Percentiles rank a stretch among this genome's conserved stretches.
Evolutionary conservation across 106 monocot genomes (phyloP).

Genomic region (Dioscorea alata): DNA sequence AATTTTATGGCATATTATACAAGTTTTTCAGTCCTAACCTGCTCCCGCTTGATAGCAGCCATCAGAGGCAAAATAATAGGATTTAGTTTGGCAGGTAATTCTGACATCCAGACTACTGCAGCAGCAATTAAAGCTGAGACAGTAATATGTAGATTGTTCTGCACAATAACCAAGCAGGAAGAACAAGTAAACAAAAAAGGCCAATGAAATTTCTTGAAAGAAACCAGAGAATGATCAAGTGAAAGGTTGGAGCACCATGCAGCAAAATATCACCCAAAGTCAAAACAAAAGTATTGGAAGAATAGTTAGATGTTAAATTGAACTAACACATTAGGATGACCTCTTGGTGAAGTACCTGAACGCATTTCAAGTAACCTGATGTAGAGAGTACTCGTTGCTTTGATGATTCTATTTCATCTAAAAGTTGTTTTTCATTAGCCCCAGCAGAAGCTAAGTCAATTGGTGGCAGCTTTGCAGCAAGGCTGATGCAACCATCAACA

Average conservation of each 20-base stretch:
- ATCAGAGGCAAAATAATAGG: constrained; percentile 96
- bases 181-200: not conserved
- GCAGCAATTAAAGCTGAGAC: constrained; percentile 80
- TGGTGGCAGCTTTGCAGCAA: constrained; percentile 52
- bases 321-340: not conserved
- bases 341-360: constrained; percentile 51
- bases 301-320: not conserved
- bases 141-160: constrained; percentile 94
- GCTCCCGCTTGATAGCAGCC: constrained; percentile 94
- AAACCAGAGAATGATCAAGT: too few species aligned
- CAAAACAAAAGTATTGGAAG: too few species aligned
- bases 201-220: too few species aligned
- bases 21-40: constrained; percentile 30
- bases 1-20: not conserved
- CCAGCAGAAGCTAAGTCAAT: constrained; percentile 15
- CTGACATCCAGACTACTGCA: constrained; percentile 87
- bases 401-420: constrained; percentile 59
- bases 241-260: too few species aligned
- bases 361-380: constrained; percentile 85
- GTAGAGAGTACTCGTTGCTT: constrained; percentile 78
- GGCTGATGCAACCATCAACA: constrained; percentile 63
- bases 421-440: constrained; percentile 21
- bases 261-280: too few species aligned
- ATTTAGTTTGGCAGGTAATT: constrained; percentile 77
- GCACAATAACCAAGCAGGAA: constrained; percentile 15